Percentiles rank a stretch among this genome's conserved stretches.
phyloP scores from a whole-genome alignment of 2,329 filamentous ascomycete genomes.

The Massarina eburnea region DNA sequence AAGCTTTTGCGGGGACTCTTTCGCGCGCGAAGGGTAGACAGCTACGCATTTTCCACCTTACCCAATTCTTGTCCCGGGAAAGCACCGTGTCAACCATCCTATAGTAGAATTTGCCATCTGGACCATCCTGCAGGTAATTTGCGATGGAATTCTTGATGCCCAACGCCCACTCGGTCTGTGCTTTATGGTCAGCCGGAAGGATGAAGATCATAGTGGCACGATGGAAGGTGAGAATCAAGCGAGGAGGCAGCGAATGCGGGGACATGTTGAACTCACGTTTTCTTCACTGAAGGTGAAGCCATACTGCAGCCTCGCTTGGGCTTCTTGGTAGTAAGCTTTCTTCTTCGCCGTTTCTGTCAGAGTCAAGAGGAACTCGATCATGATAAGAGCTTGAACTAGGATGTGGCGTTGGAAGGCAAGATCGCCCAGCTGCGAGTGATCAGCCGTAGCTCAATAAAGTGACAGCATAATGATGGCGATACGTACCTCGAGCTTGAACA shows the following conservation, averaged over 20 bases:
- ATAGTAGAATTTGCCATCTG: conserved; percentile 89
- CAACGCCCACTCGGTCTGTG: conserved; percentile 77
- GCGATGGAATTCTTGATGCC: conserved; percentile 78
- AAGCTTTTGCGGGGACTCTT: conserved; percentile 68
- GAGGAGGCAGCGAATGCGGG: conserved; percentile 14
- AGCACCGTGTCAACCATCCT: conserved; percentile 97
- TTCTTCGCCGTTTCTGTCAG: conserved; percentile 80
- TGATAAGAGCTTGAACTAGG: conserved; percentile 89
- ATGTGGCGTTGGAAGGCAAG: conserved; percentile 92
- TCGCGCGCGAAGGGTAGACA: conserved; percentile 84
- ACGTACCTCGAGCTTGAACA: conserved; percentile 89
- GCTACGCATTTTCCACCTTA: conserved; percentile 94
- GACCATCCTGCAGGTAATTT: conserved; percentile 76
- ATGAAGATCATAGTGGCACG: conserved; percentile 25
- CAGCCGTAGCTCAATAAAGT: conserved; percentile 26
- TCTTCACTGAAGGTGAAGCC: conserved; percentile 75
- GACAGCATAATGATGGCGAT: conserved; percentile 8
- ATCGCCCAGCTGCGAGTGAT: conserved; percentile 72
- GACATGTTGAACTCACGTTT: conserved; percentile 62
- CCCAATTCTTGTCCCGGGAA: conserved; percentile 97
- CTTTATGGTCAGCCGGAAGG: conserved; percentile 37
- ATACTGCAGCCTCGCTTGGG: conserved; percentile 89
- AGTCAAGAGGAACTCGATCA: conserved; percentile 93
- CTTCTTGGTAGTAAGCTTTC: conserved; percentile 68
- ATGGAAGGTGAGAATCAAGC: conserved; percentile 14